Evolutionary conservation across 495 filamentous ascomycete genomes (phyloP).

Genomic region (Penicillium alfredii): DNA sequence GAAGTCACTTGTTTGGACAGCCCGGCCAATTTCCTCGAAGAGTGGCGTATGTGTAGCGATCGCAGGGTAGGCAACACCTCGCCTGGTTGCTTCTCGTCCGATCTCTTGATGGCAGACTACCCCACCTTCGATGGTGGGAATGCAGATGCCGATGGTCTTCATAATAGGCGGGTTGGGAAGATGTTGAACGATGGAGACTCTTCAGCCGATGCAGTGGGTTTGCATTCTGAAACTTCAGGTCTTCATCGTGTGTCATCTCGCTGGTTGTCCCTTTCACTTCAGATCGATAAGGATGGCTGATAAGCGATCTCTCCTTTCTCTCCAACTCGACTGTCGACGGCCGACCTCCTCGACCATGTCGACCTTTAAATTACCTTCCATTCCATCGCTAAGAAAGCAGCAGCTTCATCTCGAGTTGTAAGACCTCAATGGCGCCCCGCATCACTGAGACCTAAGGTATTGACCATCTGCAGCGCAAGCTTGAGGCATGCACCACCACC

Average conservation of each 20-base stretch:
- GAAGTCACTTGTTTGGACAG: slow-evolving; percentile 2
- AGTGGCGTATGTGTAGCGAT: slow-evolving; percentile 7
- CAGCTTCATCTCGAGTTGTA: slow-evolving; percentile 76
- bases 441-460: background rate
- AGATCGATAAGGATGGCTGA: no score
- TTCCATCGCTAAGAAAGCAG: slow-evolving; percentile 51
- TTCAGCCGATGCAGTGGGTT: no score
- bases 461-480: slow-evolving; percentile 54
- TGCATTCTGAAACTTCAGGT: no score
- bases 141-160: no score
- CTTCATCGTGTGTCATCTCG: no score
- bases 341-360: slow-evolving; percentile 40
- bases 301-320: no score
- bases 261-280: no score
- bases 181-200: no score
- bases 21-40: slow-evolving; percentile 1
- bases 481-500: slow-evolving; percentile 74
- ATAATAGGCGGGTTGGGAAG: no score
- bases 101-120: background rate
- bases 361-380: slow-evolving; percentile 35
- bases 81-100: slow-evolving; percentile 4
- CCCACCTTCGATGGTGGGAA: no score
- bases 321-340: no score
- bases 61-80: slow-evolving; percentile 6
- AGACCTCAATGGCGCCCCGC: slow-evolving; percentile 12